Base-by-base conservation (phyloP, 2,329 filamentous ascomycete species). In the Scortechinia acanthostroma region DNA sequence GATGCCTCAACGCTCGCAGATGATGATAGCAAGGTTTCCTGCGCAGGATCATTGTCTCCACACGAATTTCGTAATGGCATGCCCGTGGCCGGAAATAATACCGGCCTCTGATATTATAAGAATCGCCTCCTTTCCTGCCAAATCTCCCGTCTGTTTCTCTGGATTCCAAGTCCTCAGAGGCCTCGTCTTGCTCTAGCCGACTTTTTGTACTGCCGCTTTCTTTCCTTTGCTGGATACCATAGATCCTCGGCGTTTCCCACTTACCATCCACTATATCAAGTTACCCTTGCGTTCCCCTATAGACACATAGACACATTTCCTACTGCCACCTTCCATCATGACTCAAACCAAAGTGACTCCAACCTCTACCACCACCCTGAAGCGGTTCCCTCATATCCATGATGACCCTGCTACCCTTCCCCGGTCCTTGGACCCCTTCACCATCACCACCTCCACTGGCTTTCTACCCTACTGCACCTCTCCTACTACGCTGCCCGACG, bases 401-500 rank as follows among this genome's bases (percentile, higher is more conserved):
- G 57, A 67, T 57, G 61, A 68, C 52, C 66, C 65, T 37, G 50
- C 57, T 5, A 61, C 57, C 42, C 50, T 70, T 6, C 62, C 67
- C 42, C 56, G 56, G 40, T 60, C 61, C 21, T 46, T 68, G 23
- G 67, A 70, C 49, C 68, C 68, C 20, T 71, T 71, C 53, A 71
- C 68, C 30, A 64, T 71, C 52, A 71, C 67, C 21, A 66, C 65
- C 14, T 58, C 60, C 2, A 67, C 65, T 33, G 68, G 68, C 16
- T 70, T 71, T 51, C 51, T 71, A 19, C 68, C 68, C 20, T 64
- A 62, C 49, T 53, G 53, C 30, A 56, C 58, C 35, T 61, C 66
- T 17, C 58, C 65, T 35, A 54, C 54, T 14, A 58, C 65, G 21
- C 68, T 82, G 1, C 77, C 78, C 15, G 53, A 66, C 14, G 69